Evolutionary conservation across 2,329 filamentous ascomycete genomes (phyloP), one percentile per base, ranked within the genome.

Genomic region (Emmonsiellopsis sp.): DNA sequence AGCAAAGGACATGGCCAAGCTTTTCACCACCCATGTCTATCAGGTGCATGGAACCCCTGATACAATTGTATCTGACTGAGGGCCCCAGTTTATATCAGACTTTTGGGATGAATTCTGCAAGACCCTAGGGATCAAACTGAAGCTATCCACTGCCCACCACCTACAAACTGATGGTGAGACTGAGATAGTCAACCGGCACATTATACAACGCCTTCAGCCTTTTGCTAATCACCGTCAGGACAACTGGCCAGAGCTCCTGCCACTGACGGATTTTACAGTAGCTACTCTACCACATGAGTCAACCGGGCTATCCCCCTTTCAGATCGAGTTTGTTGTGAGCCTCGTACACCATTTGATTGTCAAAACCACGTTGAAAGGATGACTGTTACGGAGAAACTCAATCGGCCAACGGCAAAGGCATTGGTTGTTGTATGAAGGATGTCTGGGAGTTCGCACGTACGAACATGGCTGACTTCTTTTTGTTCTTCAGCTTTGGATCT

Each of bases 91-190:
- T 54, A 56, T 51, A 13, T 56, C 34, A 5, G 37, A 58, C 7
- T 63, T 61, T 37, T 65, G 54, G 54, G 35, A 20, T 15, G 32
- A 38, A 1, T 40, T 62, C 3, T 58, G 40, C 40, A 52, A 56
- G n/a, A 5, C 51, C 8, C 32, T 58, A 31, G 35, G 50, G 0
- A 62, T 66, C 9, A 50, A 61, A 49, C 40, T 55, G 32, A 56
- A 59, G 26, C 55, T 63, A 1, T 63, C 54, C 3, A 67, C 60
- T 11, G 55, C 59, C n/a, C 65, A 61, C 51, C 56, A 68, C 51
- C 54, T 55, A 5, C 35, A 65, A 52, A 66, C 59, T 2, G 57
- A 68, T 52, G 54, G 62, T 9, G 52, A 63, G 54, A 67, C 56
- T 2, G 60, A 68, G 55, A 54, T 55, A 15, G 40, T 53, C 2